Base-by-base conservation (phyloP, 306 rosid species). In the Cucurbita maxima region DNA sequence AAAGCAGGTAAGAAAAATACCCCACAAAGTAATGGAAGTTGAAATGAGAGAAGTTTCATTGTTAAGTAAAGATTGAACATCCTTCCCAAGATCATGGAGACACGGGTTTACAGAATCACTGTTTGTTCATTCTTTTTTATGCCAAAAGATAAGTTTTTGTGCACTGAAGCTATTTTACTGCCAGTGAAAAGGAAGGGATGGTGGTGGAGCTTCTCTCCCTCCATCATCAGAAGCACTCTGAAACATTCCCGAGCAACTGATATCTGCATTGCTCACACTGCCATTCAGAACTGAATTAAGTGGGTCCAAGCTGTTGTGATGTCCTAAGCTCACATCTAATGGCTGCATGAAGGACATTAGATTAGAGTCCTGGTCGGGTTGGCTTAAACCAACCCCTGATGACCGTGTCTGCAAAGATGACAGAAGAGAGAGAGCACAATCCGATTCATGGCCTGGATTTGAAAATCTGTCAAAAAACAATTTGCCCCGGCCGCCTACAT, bases 381-480 rank as follows among this genome's bases (percentile, higher is more conserved):
- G 89, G 83, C 82, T 77, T 37, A 87, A 83, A 72, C 87, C 89
- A 55, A 70, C 81, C 50, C 83, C 85, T 11, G 88, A 80, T 75
- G 84, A 69, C 84, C 79, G 95, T 30, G 87, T 70, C 81, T 82
- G 96, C 68, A 89, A 88, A 41, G 97, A 89, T 94, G 99, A 94
- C 99, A 94, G 99, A 91, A 94, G 99, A 94, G 97, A 94, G 99
- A 91, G 99, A 94, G 97, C 99, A 94, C 96, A 84, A 60, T 87
- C 85, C 59, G 97, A 77, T 47, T 81, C 89, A 1, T 60, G 86
- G 58, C 76, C 81, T 63, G 78, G 77, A 72, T 73, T 71, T 66
- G 89, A 73, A 73, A 82, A 58, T 76, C 78, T 74, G 79, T 86
- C 92, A 70, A 79, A 77, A 81, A 82, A 63, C 70, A 41, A 50